Conservation (phyloP, 2,329 filamentous ascomycete genomes). For the Apiospora rasikravindrae region DNA sequence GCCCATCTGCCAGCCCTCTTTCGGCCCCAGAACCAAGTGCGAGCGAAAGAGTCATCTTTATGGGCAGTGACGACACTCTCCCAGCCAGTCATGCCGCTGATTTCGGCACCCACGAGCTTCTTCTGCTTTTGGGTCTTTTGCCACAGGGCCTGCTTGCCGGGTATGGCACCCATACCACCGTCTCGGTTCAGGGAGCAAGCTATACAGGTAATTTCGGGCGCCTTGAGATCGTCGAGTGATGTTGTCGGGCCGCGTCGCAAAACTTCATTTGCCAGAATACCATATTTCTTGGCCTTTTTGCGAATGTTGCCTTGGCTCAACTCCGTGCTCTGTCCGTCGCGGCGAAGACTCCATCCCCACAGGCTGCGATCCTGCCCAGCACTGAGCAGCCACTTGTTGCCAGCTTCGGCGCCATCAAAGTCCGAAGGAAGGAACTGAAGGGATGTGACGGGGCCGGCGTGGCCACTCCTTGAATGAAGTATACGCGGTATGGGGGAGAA, state of each 20-base stretch:
- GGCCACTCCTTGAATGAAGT: slow-evolving; percentile 84
- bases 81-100: slow-evolving; percentile 86
- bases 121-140: slow-evolving; percentile 73
- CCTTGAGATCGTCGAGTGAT: slow-evolving; percentile 78
- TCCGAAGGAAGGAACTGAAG: slow-evolving; percentile 86
- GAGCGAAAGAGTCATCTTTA: slow-evolving; percentile 79
- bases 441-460: slow-evolving; percentile 83
- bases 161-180: slow-evolving; percentile 86
- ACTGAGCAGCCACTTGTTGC: slow-evolving; percentile 93
- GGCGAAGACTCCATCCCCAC: slow-evolving; percentile 95
- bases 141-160: slow-evolving; percentile 82
- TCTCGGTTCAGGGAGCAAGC: slow-evolving; percentile 93
- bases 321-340: slow-evolving; percentile 92
- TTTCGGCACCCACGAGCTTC: slow-evolving; percentile 69
- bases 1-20: slow-evolving; percentile 94
- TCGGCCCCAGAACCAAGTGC: slow-evolving; percentile 98
- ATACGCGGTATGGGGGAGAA: slow-evolving; percentile 87
- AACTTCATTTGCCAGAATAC: slow-evolving; percentile 66
- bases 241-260: slow-evolving; percentile 65
- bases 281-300: slow-evolving; percentile 87
- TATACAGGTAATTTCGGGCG: slow-evolving; percentile 89
- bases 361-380: slow-evolving; percentile 88
- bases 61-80: slow-evolving; percentile 96
- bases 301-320: slow-evolving; percentile 89
- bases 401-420: slow-evolving; percentile 86